Evolutionary conservation across 305 asterid species (phyloP).

Genomic region (Rubia peregrina): DNA sequence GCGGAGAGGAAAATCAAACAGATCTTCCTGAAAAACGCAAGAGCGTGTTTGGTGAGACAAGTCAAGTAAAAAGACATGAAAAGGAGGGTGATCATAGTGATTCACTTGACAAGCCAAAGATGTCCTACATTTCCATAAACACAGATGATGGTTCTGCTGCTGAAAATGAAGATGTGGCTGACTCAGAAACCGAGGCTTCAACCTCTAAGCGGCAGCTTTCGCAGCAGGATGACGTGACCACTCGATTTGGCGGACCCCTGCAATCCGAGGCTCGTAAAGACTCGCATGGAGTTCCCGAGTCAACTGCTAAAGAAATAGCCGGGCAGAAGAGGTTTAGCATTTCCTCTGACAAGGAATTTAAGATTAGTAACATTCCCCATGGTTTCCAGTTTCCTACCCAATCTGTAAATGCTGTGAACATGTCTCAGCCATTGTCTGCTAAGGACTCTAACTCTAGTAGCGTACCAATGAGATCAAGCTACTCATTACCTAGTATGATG

Average conservation of each 20-base stretch:
- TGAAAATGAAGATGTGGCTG: constrained; percentile 94
- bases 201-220: constrained; percentile 61
- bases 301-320: constrained; percentile 45
- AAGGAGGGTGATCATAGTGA: constrained; percentile 44
- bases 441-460: constrained; percentile 44
- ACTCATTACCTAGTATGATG: constrained; percentile 49
- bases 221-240: constrained; percentile 47
- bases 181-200: constrained; percentile 84
- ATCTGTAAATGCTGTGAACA: constrained; percentile 39
- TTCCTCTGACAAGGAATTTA: constrained; percentile 72
- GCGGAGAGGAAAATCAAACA: constrained; percentile 46
- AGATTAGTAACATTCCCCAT: constrained; percentile 36
- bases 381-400: constrained; percentile 46
- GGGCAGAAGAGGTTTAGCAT: constrained; percentile 60
- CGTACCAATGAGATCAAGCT: constrained; percentile 34
- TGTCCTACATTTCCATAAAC: constrained; percentile 80
- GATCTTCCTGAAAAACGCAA: constrained; percentile 69
- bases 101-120: constrained; percentile 48
- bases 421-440: constrained; percentile 47
- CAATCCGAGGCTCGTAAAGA: constrained; percentile 46
- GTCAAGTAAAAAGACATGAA: constrained; percentile 59
- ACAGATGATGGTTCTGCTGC: constrained; percentile 95
- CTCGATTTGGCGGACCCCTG: constrained; percentile 33
- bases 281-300: constrained; percentile 43
- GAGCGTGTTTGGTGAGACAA: constrained; percentile 38